These are phyloP conservation scores for Linum tenue DNA, from an alignment of 345 rosid species.

Conservation along the genomic window DNA sequence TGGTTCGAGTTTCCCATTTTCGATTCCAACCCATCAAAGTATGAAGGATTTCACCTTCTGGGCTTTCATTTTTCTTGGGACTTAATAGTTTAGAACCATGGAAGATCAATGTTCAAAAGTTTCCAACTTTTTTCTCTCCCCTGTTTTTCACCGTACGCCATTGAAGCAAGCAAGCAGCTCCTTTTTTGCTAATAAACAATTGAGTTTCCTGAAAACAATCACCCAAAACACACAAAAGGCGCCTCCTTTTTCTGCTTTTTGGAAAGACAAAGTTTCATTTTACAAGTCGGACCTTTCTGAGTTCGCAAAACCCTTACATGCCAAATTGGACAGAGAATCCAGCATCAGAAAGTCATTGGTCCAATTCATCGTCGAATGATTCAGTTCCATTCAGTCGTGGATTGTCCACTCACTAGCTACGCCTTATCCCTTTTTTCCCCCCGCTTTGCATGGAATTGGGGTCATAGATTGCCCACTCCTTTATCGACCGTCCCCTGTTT, in stretches of 20 bases:
- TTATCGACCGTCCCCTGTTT: constrained; percentile 13
- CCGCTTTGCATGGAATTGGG: constrained; percentile 9
- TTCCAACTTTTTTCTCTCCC: not conserved
- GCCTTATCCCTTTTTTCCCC: constrained; percentile 7
- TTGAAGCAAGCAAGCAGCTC: too few relatives aligned
- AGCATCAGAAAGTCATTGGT: constrained; percentile 2
- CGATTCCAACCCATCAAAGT: not conserved
- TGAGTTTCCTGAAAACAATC: not conserved
- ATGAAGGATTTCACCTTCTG: constrained; percentile 4
- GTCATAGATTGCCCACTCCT: constrained; percentile 14
- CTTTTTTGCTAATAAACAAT: not conserved
- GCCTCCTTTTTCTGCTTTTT: not conserved
- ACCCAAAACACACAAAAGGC: too few relatives aligned
- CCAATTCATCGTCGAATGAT: constrained; percentile 6
- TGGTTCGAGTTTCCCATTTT: constrained; percentile 3
- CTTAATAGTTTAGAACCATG: not conserved
- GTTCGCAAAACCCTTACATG: not conserved
- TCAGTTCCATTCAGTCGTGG: constrained; percentile 18
- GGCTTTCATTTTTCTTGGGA: not conserved
- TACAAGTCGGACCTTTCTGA: not conserved
- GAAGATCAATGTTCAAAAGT: not conserved
- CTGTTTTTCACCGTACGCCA: not conserved
- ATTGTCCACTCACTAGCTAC: constrained; percentile 17
- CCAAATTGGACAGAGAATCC: not conserved
- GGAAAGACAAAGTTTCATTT: not conserved